Evolutionary conservation across 2,329 filamentous ascomycete species (phyloP), one percentile per base, ranked within the genome.

Genomic region (Aspergillus ustus): DNA sequence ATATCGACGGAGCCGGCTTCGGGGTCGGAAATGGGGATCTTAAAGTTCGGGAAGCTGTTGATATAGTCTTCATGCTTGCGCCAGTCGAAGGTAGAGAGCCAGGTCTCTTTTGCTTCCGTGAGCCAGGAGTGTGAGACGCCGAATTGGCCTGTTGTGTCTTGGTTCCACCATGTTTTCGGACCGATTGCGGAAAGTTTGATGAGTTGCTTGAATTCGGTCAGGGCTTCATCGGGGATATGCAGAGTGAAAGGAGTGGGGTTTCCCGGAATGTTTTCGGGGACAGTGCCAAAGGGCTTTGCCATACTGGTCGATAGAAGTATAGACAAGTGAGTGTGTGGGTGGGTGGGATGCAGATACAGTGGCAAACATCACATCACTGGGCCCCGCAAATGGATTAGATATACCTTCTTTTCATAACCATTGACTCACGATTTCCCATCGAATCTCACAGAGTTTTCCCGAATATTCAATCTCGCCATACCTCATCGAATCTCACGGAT

Each of bases 1-100:
- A 84, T 71, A 1, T 71, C 67, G 50, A 80, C 54, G 11, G 9
- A 1, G 0, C 45, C 44, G 8, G n/a, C 29, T 40, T 57, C 54
- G 4, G 20, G 19, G 25, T 82, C 79, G 11, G 76, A 73, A 54
- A 85, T 74, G 0, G 72, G 63, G 0, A 76, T 72, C 2, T 72
- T 82, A 73, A 80, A 86, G 62, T 85, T 82, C 2, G 83, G 83
- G 49, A 82, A 81, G 13, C 72, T 76, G 67, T 85, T 85, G 66
- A 84, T 80, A 17, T 77, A 73, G 45, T 76, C 67, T 65, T 79
- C 73, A 3, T 57, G 75, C 67, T 70, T 71, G 66, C 65, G 81
- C 84, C 83, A 85, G 68, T 83, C 75, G 68, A 81, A 84, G 8
- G 70, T 69, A 0, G 67, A 74, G 52, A 80, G 68, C 83, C 82